Percentiles rank a stretch among this genome's conserved stretches.
Evolutionary conservation across 108 stramenopile species (phyloP).

Genomic region (Cyclotella atomus): DNA sequence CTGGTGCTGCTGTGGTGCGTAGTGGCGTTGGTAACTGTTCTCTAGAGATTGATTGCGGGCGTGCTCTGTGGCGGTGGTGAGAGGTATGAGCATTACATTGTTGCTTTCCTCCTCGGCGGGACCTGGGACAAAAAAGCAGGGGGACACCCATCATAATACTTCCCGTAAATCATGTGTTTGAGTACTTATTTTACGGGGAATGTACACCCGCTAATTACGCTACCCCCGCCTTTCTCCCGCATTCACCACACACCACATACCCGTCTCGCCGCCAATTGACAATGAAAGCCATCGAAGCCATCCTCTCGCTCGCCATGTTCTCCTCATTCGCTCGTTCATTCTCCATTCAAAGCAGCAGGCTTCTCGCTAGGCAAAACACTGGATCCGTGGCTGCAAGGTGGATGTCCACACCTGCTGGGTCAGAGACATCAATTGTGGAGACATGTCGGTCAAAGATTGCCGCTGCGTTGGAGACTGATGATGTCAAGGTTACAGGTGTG

Average conservation of each 20-base stretch:
- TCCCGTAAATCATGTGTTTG: no score
- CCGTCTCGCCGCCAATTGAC: neutral
- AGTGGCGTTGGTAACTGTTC: no score
- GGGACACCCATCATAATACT: no score
- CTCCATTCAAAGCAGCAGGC: neutral
- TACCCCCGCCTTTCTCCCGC: no score
- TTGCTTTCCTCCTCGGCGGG: no score
- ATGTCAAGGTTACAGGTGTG: slow-evolving; percentile 80
- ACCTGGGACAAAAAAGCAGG: no score
- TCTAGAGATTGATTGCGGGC: no score
- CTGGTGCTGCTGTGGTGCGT: no score
- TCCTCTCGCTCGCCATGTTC: slow-evolving; percentile 14
- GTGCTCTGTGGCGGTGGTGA: no score
- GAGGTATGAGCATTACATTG: no score
- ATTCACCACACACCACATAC: neutral
- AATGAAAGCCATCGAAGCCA: slow-evolving; percentile 3
- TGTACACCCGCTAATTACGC: no score
- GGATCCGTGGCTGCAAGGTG: neutral
- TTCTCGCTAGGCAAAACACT: neutral
- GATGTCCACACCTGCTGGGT: slow-evolving; percentile 19
- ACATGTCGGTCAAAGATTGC: slow-evolving; percentile 75
- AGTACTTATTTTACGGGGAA: no score
- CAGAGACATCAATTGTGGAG: slow-evolving; percentile 74
- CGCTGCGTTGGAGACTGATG: slow-evolving; percentile 70
- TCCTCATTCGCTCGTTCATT: slow-evolving; percentile 13